Conservation (phyloP, 2,329 filamentous ascomycete species). For the Aureobasidium mangrovei region DNA sequence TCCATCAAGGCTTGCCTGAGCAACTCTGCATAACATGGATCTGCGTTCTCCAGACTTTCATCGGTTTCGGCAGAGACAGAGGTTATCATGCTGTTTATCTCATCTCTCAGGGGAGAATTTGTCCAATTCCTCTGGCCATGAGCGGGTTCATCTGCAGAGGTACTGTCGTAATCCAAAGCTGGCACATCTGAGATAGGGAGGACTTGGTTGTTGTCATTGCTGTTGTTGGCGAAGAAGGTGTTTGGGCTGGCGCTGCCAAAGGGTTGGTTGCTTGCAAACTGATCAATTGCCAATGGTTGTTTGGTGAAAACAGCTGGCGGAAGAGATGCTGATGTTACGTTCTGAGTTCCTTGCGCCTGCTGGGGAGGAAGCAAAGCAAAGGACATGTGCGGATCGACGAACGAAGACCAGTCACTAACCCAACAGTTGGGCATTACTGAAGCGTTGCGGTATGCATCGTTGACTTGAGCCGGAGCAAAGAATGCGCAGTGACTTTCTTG, state of each 20-base stretch:
- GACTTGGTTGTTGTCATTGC: not conserved
- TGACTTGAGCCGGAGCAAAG: not conserved
- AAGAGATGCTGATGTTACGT: not conserved
- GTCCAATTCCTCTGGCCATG: not conserved
- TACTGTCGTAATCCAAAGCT: constrained; percentile 4
- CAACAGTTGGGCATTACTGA: not conserved
- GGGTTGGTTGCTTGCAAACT: not conserved
- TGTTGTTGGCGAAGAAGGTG: not conserved
- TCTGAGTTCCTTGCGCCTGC: not conserved
- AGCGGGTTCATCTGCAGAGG: not conserved
- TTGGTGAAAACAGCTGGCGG: constrained; percentile 10
- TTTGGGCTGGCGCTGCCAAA: not conserved
- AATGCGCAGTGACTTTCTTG: not conserved
- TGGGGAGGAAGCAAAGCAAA: not conserved
- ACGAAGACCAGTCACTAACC: not conserved
- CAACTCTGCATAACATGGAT: constrained; percentile 60
- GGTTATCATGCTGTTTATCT: not conserved
- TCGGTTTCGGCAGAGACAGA: not conserved
- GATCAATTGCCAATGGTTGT: not conserved
- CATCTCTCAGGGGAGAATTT: constrained; percentile 2
- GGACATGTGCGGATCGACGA: not conserved
- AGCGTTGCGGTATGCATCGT: not conserved
- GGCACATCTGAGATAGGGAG: constrained; percentile 4
- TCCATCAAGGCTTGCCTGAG: constrained; percentile 69
- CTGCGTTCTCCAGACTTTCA: constrained; percentile 17